These are phyloP conservation scores for Mantamonas sphyraenae DNA, from an alignment of 78 protist species.

Conservation along the genomic window DNA sequence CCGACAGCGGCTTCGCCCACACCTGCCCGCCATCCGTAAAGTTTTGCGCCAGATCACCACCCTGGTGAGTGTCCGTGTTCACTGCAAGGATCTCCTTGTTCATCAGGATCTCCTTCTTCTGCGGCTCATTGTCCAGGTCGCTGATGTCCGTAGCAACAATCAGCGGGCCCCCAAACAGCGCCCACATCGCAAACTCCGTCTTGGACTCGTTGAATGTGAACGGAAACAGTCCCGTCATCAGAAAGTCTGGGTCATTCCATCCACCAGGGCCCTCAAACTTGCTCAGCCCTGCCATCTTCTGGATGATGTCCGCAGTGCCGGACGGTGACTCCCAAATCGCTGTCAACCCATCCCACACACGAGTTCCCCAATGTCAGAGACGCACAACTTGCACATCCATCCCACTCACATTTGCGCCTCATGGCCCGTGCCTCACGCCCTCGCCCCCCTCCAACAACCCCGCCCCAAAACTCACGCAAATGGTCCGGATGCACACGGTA, in stretches of 20 bases:
- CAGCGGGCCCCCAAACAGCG: conserved; percentile 16
- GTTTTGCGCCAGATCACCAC: background rate
- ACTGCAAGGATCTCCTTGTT: conserved; percentile 29
- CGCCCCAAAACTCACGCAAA: too few relatives aligned
- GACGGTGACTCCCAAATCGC: too few relatives aligned
- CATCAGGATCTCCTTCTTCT: conserved; percentile 30
- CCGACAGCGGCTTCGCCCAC: conserved; percentile 1
- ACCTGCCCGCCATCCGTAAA: conserved; percentile 15
- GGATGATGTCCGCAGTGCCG: background rate
- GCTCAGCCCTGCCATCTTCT: background rate
- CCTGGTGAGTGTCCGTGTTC: conserved; percentile 21
- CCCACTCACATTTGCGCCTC: too few relatives aligned
- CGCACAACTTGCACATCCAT: too few relatives aligned
- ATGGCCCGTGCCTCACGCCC: too few relatives aligned
- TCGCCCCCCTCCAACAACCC: too few relatives aligned
- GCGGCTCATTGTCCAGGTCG: background rate
- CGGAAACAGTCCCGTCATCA: background rate
- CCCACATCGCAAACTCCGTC: conserved; percentile 41
- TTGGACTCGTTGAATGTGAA: background rate
- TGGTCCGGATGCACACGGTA: background rate
- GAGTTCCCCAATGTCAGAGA: too few relatives aligned
- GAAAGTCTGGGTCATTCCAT: background rate
- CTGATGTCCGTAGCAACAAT: conserved; percentile 22
- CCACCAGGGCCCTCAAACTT: background rate
- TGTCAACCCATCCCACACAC: too few relatives aligned